These are phyloP conservation scores for Calonectria leucothoes DNA, from an alignment of 2,329 filamentous ascomycete species.

Conservation along the genomic window DNA sequence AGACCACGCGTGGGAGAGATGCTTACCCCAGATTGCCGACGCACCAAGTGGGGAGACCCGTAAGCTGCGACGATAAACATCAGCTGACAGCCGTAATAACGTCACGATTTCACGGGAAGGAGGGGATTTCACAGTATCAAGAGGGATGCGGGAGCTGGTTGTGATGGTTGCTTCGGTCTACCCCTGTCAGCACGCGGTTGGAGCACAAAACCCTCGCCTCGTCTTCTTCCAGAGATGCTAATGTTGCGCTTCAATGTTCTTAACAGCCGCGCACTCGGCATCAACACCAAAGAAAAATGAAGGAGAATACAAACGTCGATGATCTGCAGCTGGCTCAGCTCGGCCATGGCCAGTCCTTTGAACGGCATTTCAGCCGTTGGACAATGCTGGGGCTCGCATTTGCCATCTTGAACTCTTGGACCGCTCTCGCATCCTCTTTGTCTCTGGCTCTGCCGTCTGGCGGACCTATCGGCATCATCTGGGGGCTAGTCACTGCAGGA, in stretches of 20 bases:
- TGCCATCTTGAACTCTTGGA: conserved; percentile 61
- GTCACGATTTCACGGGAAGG: neutral
- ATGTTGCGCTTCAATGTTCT: neutral
- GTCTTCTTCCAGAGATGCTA: neutral
- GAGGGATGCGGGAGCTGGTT: neutral
- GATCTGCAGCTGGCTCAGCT: conserved; percentile 21
- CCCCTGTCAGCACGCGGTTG: neutral
- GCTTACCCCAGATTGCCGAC: conserved; percentile 6
- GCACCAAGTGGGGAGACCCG: neutral
- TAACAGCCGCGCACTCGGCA: neutral
- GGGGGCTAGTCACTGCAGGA: conserved; percentile 60
- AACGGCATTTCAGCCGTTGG: conserved; percentile 23
- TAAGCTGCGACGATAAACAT: neutral
- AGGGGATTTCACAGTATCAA: too few relatives aligned
- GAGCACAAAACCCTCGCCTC: neutral
- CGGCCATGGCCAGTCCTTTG: conserved; percentile 20
- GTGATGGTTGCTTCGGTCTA: neutral
- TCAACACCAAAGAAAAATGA: neutral
- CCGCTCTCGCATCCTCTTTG: conserved; percentile 58
- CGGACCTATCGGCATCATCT: conserved; percentile 71
- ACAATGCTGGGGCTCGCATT: conserved; percentile 58
- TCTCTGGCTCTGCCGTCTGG: conserved; percentile 71
- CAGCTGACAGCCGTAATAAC: neutral
- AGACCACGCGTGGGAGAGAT: neutral
- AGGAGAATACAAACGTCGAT: conserved; percentile 4